Conservation (phyloP, 495 filamentous ascomycete species). For the Terfezia boudieri region DNA sequence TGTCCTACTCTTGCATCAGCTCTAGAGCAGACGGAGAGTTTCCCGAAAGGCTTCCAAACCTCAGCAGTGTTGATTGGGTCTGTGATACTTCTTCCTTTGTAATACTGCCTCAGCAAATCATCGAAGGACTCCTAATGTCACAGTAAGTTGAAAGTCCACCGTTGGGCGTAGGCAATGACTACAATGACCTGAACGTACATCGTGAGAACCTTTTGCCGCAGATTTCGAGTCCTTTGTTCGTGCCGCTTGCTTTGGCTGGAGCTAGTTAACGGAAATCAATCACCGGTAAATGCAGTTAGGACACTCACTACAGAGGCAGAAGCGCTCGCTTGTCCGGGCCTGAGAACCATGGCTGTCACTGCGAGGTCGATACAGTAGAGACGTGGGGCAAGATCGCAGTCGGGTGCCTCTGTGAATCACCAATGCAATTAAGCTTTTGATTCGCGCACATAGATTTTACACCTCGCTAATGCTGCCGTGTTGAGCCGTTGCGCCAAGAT, state of each 20-base stretch:
- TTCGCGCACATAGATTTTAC: no score
- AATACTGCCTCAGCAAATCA: slow-evolving; percentile 81
- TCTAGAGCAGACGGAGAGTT: background rate
- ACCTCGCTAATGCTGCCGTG: no score
- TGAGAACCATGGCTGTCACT: background rate
- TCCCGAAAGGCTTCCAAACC: slow-evolving; percentile 5
- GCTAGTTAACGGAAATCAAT: background rate
- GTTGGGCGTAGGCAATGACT: no score
- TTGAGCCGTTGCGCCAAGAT: no score
- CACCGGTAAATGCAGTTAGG: background rate
- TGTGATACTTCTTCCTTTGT: slow-evolving; percentile 78
- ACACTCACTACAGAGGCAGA: background rate
- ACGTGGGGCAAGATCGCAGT: no score
- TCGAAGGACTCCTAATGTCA: slow-evolving; percentile 33
- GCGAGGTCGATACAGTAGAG: background rate
- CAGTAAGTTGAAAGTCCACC: no score
- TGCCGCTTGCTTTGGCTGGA: background rate
- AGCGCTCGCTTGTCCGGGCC: background rate
- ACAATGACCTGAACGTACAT: background rate
- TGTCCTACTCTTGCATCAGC: slow-evolving; percentile 33
- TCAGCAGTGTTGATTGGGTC: slow-evolving; percentile 82
- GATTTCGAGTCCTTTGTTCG: background rate
- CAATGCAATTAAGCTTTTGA: no score
- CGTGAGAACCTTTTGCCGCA: background rate
- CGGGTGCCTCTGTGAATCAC: no score